Base-by-base conservation (phyloP, 2,329 filamentous ascomycete species). In the Lachnellula subtilissima region DNA sequence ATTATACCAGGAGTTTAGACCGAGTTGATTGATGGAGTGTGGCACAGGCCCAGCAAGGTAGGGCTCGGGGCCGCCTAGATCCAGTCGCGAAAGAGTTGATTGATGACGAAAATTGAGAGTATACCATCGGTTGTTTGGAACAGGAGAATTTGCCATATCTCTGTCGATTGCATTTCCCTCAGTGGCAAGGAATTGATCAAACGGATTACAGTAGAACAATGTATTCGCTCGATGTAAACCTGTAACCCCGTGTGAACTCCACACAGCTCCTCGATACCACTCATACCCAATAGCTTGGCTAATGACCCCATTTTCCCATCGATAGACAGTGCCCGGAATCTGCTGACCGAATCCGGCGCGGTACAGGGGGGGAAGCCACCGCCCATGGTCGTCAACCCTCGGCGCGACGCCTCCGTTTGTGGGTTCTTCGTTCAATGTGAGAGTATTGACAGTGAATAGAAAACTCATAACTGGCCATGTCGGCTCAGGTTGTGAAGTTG, bases 171-270 rank as follows among this genome's bases (percentile, higher is more conserved):
- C 61, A 39, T 63, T 58, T 14, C 56, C 58, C 2, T 36, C 14
- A 0, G 57, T 49, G 5, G 57, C 52, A 40, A 56, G 28, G 32
- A 59, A 65, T 12, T 58, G 53, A 22, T 52, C 39, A 19, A 55
- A 60, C 14, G 39, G 37, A 35, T 63, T 61, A 42, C 57, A 60
- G 46, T 56, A 64, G 23, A 64, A 61, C 14, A 63, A 48, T 0
- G 61, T 63, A 35, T 46, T 39, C 5, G 55, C 45, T 46, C 40
- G 28, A 45, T 58, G 62, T 7, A 48, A 19, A n/a, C 40, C 19
- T 11, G 62, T 23, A n/a, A n/a, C 19, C 25, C 17, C 12, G n/a
- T 12, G 28, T 11, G 36, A 12, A 12, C 12, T 11, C 32, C 55
- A 45, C 22, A 22, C 35, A 12, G 42, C 42, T 35, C 51, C 43